Percentiles rank a stretch among this genome's conserved stretches.
These are phyloP conservation scores for Sanghuangporus baumii DNA, from an alignment of 1,284 basidiomycete genomes.

Conservation along the genomic window DNA sequence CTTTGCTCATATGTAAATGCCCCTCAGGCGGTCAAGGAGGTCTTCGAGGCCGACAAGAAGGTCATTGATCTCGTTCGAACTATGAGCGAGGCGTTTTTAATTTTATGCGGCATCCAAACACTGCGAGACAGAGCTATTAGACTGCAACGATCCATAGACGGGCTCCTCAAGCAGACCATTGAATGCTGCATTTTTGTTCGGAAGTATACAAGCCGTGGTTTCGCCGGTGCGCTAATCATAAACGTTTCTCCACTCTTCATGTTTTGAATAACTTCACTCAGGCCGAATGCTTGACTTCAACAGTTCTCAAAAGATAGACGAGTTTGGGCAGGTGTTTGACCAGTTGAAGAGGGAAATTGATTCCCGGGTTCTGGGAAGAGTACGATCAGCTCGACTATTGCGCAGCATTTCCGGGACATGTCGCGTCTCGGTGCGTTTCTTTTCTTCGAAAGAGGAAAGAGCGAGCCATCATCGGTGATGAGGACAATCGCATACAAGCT, in stretches of 20 bases:
- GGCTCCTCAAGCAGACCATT: background rate
- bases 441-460: background rate
- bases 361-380: background rate
- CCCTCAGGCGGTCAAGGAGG: background rate
- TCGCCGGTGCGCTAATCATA: background rate
- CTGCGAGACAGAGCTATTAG: background rate
- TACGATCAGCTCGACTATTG: background rate
- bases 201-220: background rate
- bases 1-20: too few species aligned
- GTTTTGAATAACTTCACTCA: background rate
- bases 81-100: background rate
- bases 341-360: background rate
- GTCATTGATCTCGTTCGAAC: background rate
- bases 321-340: background rate
- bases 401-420: background rate
- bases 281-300: background rate
- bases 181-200: conserved; percentile 2
- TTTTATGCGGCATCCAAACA: background rate
- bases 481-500: background rate
- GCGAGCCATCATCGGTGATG: background rate
- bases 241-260: background rate
- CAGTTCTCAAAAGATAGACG: background rate
- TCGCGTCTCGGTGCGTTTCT: background rate
- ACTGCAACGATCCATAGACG: background rate
- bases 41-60: conserved; percentile 5